Conservation (phyloP, 768 basidiomycete genomes). For the Punctularia strigosozonata region DNA sequence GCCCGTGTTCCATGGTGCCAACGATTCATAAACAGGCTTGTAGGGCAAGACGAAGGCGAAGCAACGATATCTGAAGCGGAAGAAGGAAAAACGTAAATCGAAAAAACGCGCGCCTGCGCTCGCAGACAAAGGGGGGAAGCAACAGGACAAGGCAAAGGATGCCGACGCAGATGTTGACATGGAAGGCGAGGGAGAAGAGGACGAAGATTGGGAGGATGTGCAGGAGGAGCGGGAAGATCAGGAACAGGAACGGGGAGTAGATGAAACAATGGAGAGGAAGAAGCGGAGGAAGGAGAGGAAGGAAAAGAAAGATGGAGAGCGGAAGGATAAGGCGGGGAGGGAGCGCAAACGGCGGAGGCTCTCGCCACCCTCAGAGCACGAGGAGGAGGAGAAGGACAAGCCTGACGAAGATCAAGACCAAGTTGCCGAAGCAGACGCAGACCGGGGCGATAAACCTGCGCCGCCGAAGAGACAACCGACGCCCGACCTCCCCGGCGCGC, state of each 20-base stretch:
- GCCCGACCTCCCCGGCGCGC: constrained; percentile 13
- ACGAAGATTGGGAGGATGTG: constrained; percentile 11
- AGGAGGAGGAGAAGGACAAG: background rate
- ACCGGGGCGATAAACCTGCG: constrained; percentile 31
- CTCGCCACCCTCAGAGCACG: background rate
- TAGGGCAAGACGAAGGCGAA: constrained; percentile 63
- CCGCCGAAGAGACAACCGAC: constrained; percentile 9
- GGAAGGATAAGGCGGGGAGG: constrained; percentile 2
- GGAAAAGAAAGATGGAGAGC: constrained; percentile 4
- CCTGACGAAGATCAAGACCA: constrained; percentile 3
- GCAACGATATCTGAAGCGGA: constrained; percentile 59
- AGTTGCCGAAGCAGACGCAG: constrained; percentile 19
- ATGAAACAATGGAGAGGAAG: background rate
- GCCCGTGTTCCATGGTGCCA: background rate
- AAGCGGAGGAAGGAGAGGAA: constrained; percentile 5
- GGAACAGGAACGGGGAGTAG: background rate
- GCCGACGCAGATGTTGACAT: constrained; percentile 13
- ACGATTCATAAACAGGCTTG: too few species aligned
- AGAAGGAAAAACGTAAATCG: constrained; percentile 53
- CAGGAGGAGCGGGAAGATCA: constrained; percentile 3
- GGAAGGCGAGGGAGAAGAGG: constrained; percentile 10
- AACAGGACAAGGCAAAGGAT: constrained; percentile 10
- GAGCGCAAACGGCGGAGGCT: too few species aligned
- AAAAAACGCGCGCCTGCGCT: constrained; percentile 21
- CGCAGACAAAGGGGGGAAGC: constrained; percentile 13